Conservation (phyloP, 148 eudicot genomes). For the Bassia scoparia region DNA sequence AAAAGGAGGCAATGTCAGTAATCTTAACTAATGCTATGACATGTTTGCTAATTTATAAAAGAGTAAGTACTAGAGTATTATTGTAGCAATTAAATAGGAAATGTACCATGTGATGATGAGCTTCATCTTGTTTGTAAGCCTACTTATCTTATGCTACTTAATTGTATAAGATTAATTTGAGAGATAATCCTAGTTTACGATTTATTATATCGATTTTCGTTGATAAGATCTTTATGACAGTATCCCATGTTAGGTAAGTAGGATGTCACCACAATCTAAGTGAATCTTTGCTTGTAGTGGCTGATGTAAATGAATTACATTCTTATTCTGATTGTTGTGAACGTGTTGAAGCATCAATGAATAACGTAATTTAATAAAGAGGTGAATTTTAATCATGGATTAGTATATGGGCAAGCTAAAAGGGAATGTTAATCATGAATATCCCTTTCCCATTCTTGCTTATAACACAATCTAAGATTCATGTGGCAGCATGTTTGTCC, state of each 20-base stretch:
- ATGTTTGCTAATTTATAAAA: background rate
- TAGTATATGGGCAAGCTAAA: too few relatives aligned
- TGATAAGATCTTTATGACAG: background rate
- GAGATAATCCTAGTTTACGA: background rate
- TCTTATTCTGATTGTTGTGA: too few relatives aligned
- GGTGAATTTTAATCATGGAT: background rate
- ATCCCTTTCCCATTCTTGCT: too few relatives aligned
- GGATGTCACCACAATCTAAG: background rate
- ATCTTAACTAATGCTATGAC: background rate
- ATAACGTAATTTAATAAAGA: background rate
- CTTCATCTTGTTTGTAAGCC: background rate
- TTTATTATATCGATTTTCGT: too few relatives aligned
- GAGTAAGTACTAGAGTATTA: too few relatives aligned
- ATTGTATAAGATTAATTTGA: background rate
- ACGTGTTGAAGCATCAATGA: background rate
- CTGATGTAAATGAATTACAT: background rate
- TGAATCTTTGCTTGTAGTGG: background rate
- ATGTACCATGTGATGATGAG: background rate
- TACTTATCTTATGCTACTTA: background rate
- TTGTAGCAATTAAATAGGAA: background rate
- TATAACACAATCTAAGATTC: too few relatives aligned
- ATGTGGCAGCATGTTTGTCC: too few relatives aligned
- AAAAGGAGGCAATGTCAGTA: conserved; percentile 16
- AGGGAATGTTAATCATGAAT: too few relatives aligned
- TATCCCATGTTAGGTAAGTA: background rate